Base-by-base conservation (phyloP, 768 basidiomycete genomes). In the Nevesoporus exiguus region DNA sequence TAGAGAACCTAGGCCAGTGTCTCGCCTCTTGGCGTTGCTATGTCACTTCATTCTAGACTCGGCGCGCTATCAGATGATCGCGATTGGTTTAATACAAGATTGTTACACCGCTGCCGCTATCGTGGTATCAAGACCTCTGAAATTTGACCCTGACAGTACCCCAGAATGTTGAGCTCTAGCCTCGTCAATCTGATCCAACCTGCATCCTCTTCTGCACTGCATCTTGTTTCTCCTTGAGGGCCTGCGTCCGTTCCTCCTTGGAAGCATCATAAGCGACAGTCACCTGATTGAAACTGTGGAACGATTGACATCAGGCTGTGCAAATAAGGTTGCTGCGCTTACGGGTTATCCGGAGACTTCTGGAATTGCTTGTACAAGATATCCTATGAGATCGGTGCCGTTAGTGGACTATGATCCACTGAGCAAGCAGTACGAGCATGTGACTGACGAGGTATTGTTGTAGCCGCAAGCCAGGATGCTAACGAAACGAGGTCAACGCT, bases 321-420 rank as follows among this genome's bases (percentile, higher is more conserved):
- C 47, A 52, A 41, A 47, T 30, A 42, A 36, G 9, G 37, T 44
- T 22, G 5, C 34, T 19, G 14, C 5, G 33, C 88, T 66, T 73
- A 95, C 93, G 94, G 90, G 71, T 97, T 97, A 57, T 97, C 94
- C 0, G 93, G 91, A 2, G 90, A 86, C 71, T 97, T 98, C 71
- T 97, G 91, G 84, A 98, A 98, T 70, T 92, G 85, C 73, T 96
- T 97, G 81, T 82, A 87, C 45, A 97, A 73, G 46, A 93, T 73
- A 55, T 98, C 94, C 83, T 93, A 66, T 58, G 50, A 8, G 31
- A 7, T 21, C 14, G 31, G 48, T 36, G 48, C 10, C 25, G 19
- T 60, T 14, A 67, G 47, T 22, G 24, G 14, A 25, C 31, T 19
- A 24, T 27, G 41, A 42, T 51, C 21, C 2, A 27, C 49, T 42